Evolutionary conservation across 176 grass and related monocot species (phyloP).

Genomic region (Calamus simplicifolius): DNA sequence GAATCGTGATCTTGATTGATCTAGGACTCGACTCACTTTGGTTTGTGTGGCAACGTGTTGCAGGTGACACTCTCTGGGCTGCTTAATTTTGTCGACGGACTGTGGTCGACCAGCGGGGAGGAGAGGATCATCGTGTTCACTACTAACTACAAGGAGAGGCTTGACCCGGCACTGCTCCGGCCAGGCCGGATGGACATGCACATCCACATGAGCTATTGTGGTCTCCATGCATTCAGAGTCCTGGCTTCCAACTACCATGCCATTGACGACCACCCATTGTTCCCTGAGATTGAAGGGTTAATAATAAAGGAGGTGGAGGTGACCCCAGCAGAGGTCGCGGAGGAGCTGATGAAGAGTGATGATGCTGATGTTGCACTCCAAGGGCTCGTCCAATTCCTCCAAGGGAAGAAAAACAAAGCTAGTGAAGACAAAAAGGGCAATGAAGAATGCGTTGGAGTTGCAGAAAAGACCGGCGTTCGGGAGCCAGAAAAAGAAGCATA

Average conservation of each 20-base stretch:
- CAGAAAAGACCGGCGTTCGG: no score
- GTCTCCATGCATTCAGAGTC: slow-evolving; percentile 46
- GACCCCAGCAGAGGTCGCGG: slow-evolving; percentile 70
- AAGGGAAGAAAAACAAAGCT: slow-evolving; percentile 28
- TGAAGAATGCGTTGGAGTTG: no score
- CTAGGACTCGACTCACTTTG: no score
- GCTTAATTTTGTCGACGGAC: slow-evolving; percentile 87
- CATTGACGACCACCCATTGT: slow-evolving; percentile 37
- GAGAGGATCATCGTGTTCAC: slow-evolving; percentile 88
- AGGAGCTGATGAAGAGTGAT: slow-evolving; percentile 76
- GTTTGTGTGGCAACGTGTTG: no score
- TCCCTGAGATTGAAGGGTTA: slow-evolving; percentile 56
- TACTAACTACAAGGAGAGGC: slow-evolving; percentile 82
- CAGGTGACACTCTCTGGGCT: slow-evolving; percentile 77
- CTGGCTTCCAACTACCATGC: slow-evolving; percentile 74
- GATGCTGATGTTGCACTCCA: slow-evolving; percentile 38
- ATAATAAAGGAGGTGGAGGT: slow-evolving; percentile 57
- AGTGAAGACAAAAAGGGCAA: background rate
- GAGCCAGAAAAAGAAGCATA: no score
- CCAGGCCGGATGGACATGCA: slow-evolving; percentile 95
- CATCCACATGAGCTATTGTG: slow-evolving; percentile 85
- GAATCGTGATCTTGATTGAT: no score
- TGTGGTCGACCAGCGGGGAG: slow-evolving; percentile 78
- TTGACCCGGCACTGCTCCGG: slow-evolving; percentile 69
- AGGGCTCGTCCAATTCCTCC: slow-evolving; percentile 50